Evolutionary conservation across 1,284 basidiomycete genomes (phyloP).

Genomic region (Dichomitus squalens): DNA sequence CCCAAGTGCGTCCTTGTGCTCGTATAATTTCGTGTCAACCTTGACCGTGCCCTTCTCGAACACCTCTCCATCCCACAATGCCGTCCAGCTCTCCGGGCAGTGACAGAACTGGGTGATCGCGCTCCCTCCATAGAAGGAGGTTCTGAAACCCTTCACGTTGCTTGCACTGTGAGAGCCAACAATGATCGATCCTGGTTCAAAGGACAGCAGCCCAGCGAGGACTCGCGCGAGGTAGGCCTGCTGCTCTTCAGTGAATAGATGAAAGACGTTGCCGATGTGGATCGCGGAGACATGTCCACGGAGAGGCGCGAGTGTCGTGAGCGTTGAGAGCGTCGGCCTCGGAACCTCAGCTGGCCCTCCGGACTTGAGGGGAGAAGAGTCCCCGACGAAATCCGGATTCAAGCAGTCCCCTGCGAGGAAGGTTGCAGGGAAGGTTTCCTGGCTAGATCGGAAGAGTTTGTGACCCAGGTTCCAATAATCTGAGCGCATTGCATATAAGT

Average conservation of each 20-base stretch:
- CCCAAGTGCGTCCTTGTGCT: not conserved
- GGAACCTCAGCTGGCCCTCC: conserved; percentile 19
- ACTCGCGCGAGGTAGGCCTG: conserved; percentile 41
- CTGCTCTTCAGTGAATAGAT: conserved; percentile 45
- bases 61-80: conserved; percentile 46
- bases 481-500: not conserved
- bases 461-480: conserved; percentile 35
- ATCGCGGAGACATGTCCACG: conserved; percentile 46
- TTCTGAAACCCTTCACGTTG: conserved; percentile 17
- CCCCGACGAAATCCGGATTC: conserved; percentile 34
- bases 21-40: conserved; percentile 32
- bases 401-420: conserved; percentile 27
- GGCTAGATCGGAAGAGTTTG: conserved; percentile 34
- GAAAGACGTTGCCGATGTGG: conserved; percentile 48
- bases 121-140: not conserved
- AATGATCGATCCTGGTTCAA: conserved; percentile 36
- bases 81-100: conserved; percentile 41
- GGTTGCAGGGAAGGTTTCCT: conserved; percentile 45
- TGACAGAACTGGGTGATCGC: conserved; percentile 31
- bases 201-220: conserved; percentile 41
- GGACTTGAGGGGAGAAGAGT: conserved; percentile 22
- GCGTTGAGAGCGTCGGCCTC: conserved; percentile 33
- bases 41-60: conserved; percentile 40
- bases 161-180: conserved; percentile 33
- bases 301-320: conserved; percentile 43